phyloP scores from a whole-genome alignment of 2,329 filamentous ascomycete species.

The Pleomassaria siparia region DNA sequence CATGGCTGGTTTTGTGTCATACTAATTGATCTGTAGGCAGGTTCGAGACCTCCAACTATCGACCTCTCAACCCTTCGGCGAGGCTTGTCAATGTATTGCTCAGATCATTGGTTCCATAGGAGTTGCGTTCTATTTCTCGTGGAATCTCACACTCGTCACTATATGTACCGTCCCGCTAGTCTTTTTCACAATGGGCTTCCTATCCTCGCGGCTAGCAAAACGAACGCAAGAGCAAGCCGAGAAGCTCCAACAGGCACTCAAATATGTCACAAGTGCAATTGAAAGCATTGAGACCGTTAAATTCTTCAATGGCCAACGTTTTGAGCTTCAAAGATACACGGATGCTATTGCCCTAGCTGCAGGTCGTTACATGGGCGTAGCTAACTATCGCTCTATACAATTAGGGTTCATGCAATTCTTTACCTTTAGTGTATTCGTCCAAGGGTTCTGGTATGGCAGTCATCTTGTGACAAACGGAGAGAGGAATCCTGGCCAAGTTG shows the following conservation, averaged over 20 bases:
- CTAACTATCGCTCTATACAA: slow-evolving; percentile 69
- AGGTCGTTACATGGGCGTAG: slow-evolving; percentile 66
- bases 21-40: slow-evolving; percentile 58
- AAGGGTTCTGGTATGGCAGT: slow-evolving; percentile 88
- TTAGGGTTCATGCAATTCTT: slow-evolving; percentile 73
- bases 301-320: slow-evolving; percentile 73
- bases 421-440: slow-evolving; percentile 76
- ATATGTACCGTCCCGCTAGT: slow-evolving; percentile 72
- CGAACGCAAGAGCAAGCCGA: slow-evolving; percentile 70
- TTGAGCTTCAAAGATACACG: slow-evolving; percentile 69
- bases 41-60: slow-evolving; percentile 79
- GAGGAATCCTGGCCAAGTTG: slow-evolving; percentile 64
- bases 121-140: slow-evolving; percentile 77
- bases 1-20: not conserved
- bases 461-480: slow-evolving; percentile 64
- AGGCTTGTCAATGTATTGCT: slow-evolving; percentile 65
- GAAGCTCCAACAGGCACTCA: slow-evolving; percentile 70
- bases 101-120: slow-evolving; percentile 65
- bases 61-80: slow-evolving; percentile 77
- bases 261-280: slow-evolving; percentile 69
- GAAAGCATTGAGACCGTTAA: slow-evolving; percentile 83
- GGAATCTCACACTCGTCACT: slow-evolving; percentile 80
- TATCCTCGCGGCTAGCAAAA: slow-evolving; percentile 63
- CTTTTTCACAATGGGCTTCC: slow-evolving; percentile 58
- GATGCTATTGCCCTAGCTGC: slow-evolving; percentile 60